Base-by-base conservation (phyloP, 2,329 filamentous ascomycete species). In the Calonectria pseudoreteaudii region DNA sequence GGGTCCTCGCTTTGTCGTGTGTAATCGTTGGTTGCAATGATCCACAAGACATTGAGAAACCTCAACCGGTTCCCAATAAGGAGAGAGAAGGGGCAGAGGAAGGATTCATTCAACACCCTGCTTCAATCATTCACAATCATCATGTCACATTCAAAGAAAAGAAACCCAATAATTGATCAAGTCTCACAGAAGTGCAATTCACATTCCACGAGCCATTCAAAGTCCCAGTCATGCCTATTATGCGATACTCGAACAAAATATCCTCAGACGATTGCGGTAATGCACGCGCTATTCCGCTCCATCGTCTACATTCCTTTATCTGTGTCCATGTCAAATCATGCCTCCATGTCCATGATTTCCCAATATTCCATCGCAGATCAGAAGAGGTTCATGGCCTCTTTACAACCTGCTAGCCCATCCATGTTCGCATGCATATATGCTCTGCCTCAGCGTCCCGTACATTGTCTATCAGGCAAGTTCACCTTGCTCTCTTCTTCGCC, bases 161-260 rank as follows among this genome's bases (percentile, higher is more conserved):
- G 47, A 34, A n/a, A 14, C 28, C 49, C 60, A 65, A 20, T 28
- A 60, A 13, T 34, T 41, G 65, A 38, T n/a, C 44, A 53, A 28
- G 30, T 69, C 13, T 62, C 58, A 69, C 49, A 34, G 47, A 56
- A 70, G 56, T 52, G 31, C 62, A 74, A 70, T 41, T 68, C 73
- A 38, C 66, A 74, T 71, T 75, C 65, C 50, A 76, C 58, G 50
- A 70, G 73, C 31, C 60, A 41, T 28, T 38, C 49, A 23, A 50
- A 58, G 75, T 41, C 74, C 66, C 58, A 34, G 65, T 71, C 50
- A 69, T 75, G 70, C 68, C 66, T 75, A 77, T 78, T 76, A 80
- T 77, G 53, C 73, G 74, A 71, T 80, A 76, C 77, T 80, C 76
- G 77, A 78, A 80, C 75, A 79, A 76, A 68, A 78, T 75, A 58